Percentiles rank a stretch among this genome's conserved stretches.
These are phyloP conservation scores for Fraxinus ornus DNA, from an alignment of 305 asterid genomes.

Conservation along the genomic window DNA sequence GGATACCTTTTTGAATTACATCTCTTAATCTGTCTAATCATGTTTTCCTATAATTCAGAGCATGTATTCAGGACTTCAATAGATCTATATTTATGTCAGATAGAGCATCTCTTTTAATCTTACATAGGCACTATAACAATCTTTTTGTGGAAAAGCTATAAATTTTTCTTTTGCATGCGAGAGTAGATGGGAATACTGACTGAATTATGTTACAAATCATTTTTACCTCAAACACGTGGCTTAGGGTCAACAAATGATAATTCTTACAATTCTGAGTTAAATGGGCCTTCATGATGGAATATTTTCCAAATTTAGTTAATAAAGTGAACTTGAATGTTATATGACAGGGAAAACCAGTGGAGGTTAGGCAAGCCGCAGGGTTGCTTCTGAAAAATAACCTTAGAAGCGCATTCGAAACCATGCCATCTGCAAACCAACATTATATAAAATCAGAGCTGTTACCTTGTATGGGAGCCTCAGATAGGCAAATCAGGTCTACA, in stretches of 20 bases:
- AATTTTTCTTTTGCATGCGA: background rate
- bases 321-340: constrained; percentile 17
- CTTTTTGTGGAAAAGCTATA: background rate
- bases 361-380: constrained; percentile 97
- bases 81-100: background rate
- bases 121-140: background rate
- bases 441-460: constrained; percentile 76
- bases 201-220: background rate
- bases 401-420: constrained; percentile 49
- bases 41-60: background rate
- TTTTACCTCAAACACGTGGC: background rate
- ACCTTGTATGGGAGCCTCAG: constrained; percentile 85
- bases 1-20: background rate
- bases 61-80: background rate
- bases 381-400: constrained; percentile 88
- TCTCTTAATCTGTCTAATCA: background rate
- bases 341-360: constrained; percentile 78
- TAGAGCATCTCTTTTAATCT: background rate
- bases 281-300: background rate
- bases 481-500: constrained; percentile 88
- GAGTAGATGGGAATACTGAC: background rate
- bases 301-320: background rate
- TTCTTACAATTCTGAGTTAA: background rate
- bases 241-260: background rate
- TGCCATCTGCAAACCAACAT: constrained; percentile 70